Conservation (phyloP, 441 rosid genomes). For the Pelargonium citronellum region DNA sequence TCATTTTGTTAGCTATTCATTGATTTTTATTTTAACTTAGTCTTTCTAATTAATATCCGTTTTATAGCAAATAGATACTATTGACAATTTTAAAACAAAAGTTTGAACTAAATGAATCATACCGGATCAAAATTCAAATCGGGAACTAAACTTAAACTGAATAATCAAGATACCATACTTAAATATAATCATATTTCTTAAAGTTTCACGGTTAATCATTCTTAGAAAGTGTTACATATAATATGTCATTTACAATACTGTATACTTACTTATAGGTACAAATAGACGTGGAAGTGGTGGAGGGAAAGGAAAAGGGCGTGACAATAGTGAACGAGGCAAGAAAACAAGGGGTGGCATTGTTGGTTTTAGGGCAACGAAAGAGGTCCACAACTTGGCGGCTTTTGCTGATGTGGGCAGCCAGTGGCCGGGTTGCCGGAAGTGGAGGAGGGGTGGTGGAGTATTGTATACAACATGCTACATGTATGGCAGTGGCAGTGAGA, state of each 20-base stretch:
- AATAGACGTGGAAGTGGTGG: slow-evolving; percentile 51
- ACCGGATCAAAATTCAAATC: no score
- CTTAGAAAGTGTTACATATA: not conserved
- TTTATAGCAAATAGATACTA: no score
- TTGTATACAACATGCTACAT: slow-evolving; percentile 69
- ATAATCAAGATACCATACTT: no score
- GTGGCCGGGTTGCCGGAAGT: slow-evolving; percentile 15
- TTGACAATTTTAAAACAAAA: no score
- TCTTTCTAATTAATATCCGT: no score
- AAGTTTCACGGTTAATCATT: not conserved
- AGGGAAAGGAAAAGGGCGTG: slow-evolving; percentile 76
- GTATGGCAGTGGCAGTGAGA: slow-evolving; percentile 87
- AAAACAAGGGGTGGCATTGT: slow-evolving; percentile 49
- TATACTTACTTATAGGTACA: slow-evolving; percentile 39
- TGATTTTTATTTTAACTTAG: no score
- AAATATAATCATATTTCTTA: not conserved
- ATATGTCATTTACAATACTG: not conserved
- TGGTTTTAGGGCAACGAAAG: slow-evolving; percentile 70
- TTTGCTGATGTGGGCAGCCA: slow-evolving; percentile 61
- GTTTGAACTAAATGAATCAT: no score
- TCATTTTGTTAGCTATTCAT: not conserved
- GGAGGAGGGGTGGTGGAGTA: slow-evolving; percentile 54
- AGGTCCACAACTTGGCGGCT: slow-evolving; percentile 75
- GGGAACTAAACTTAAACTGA: no score
- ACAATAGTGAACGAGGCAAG: slow-evolving; percentile 71